Evolutionary conservation across 1,139 yeast genomes (phyloP).

Genomic region (Suhomyces maxii): DNA sequence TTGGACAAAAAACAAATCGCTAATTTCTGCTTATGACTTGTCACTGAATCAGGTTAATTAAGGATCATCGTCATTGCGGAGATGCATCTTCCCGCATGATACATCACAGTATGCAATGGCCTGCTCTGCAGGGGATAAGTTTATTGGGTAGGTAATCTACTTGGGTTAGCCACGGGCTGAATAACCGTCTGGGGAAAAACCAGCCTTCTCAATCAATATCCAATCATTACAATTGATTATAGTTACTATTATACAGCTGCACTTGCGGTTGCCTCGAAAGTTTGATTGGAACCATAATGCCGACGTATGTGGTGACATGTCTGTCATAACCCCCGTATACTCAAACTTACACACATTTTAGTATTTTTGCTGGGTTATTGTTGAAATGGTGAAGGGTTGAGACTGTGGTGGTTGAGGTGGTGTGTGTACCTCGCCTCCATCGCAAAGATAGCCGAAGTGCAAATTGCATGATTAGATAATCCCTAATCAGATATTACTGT

Average conservation of each 20-base stretch:
- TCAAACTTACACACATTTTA: no score
- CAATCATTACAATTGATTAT: not conserved
- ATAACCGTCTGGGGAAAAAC: not conserved
- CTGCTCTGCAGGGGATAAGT: not conserved
- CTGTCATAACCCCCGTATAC: no score
- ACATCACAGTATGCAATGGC: not conserved
- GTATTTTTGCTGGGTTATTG: no score
- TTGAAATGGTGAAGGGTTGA: no score
- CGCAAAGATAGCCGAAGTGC: not conserved
- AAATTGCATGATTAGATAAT: not conserved
- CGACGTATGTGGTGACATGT: no score
- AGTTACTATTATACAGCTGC: no score
- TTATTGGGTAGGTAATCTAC: not conserved
- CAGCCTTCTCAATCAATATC: not conserved
- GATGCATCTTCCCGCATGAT: not conserved
- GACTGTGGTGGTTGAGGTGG: no score
- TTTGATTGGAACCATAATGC: no score
- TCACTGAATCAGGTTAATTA: not conserved
- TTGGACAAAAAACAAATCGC: not conserved
- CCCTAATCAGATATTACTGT: not conserved
- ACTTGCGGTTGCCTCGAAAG: no score
- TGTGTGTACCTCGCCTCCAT: not conserved
- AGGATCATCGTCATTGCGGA: not conserved
- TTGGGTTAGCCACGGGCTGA: not conserved
- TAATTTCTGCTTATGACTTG: not conserved